Base-by-base conservation (phyloP, 192 early-diverging fungal species). In the Dispira simplex region DNA sequence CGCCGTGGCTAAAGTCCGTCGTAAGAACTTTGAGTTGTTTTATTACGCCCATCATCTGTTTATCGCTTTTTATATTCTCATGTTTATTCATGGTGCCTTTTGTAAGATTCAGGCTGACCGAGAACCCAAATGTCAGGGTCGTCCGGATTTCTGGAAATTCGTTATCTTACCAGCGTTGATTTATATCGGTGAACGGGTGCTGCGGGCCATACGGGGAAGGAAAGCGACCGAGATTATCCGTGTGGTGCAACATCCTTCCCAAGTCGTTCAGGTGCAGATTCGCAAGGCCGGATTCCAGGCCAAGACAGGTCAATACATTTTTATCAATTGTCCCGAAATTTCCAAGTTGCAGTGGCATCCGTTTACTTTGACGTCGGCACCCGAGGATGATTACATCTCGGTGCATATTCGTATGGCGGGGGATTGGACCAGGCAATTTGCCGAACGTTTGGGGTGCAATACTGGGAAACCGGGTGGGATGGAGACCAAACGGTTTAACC, bases 11-110 rank as follows among this genome's bases (percentile, higher is more conserved):
- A 63, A 57, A 2, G 64, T 79, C 46, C 66, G 77, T 11, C 64
- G 72, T 14, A 47, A 46, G 62, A 62, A 70, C 46, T 47, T 71
- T 64, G 89, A 93, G 74, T 76, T 83, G 58, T 93, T 93, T 70
- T 93, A 89, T 83, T 87, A 83, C 77, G 83, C 85, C 56, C 89
- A 93, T 75, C 88, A 91, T 66, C 76, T 93, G 52, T 93, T 93
- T 72, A 78, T 91, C 66, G 73, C 86, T 20, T 84, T 85, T 69
- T 81, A 88, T 25, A 71, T 83, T 23, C 75, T 79, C 45, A 68
- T 83, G 23, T 79, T 89, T 68, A 75, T 85, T 70, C 90, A 91
- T 67, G 89, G 85, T 57, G 73, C 79, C 12, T 85, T 87, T 66
- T 86, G 82, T 65, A 72, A 81, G 59, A 82, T 88, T 70, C 81